Evolutionary conservation across 768 basidiomycete genomes (phyloP).

Genomic region (Panellus pusillus): DNA sequence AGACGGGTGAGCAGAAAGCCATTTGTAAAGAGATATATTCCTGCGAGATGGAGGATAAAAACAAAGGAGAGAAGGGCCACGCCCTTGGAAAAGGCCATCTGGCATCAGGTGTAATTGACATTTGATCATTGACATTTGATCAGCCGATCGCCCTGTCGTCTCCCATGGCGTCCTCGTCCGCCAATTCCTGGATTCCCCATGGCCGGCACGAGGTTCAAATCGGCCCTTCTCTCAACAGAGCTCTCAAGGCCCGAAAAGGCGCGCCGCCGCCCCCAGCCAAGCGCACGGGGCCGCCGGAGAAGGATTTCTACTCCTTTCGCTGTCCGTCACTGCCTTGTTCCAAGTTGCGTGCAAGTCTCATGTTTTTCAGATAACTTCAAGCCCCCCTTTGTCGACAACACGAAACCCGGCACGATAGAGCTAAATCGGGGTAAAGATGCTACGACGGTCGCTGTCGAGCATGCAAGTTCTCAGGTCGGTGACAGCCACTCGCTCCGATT

Average conservation of each 20-base stretch:
- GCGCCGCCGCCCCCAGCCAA: conserved; percentile 38
- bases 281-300: conserved; percentile 53
- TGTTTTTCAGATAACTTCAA: conserved; percentile 65
- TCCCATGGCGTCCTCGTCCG: conserved; percentile 42
- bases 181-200: conserved; percentile 54
- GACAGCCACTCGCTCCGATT: background rate
- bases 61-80: conserved; percentile 54
- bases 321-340: conserved; percentile 47
- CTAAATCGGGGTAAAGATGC: conserved; percentile 54
- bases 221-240: conserved; percentile 61
- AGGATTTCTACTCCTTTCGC: conserved; percentile 76
- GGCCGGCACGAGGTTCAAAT: conserved; percentile 62
- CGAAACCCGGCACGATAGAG: conserved; percentile 65
- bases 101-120: too few species aligned
- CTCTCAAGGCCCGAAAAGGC: conserved; percentile 69
- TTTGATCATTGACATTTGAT: too few species aligned
- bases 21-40: conserved; percentile 85
- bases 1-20: conserved; percentile 88
- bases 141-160: background rate
- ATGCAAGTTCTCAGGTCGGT: conserved; percentile 63
- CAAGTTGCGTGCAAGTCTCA: background rate
- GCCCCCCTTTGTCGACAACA: conserved; percentile 66
- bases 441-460: conserved; percentile 60
- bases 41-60: conserved; percentile 66
- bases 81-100: conserved; percentile 28